Conservation (phyloP, 2,329 filamentous ascomycete genomes). For the Capronia americana region DNA sequence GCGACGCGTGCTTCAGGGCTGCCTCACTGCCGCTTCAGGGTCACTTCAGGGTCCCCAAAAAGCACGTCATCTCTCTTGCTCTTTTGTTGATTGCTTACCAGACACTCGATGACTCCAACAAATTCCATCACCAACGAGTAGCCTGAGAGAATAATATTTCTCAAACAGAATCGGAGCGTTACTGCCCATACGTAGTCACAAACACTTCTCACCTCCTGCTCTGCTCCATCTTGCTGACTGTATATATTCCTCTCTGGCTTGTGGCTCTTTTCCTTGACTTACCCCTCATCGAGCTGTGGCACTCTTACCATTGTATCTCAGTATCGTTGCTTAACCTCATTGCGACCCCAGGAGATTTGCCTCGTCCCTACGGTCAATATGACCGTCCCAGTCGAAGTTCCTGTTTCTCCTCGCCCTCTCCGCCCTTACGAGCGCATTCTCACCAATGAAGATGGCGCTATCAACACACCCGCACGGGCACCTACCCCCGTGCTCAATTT, state of each 20-base stretch:
- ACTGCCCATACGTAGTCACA: background rate
- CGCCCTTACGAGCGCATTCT: slow-evolving; percentile 38
- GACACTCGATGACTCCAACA: slow-evolving; percentile 2
- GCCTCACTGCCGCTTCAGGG: background rate
- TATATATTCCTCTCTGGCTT: background rate
- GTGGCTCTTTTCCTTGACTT: background rate
- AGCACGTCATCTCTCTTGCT: slow-evolving; percentile 12
- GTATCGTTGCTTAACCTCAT: background rate
- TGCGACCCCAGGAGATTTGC: background rate
- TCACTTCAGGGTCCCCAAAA: background rate
- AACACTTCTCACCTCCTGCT: background rate
- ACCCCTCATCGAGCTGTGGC: background rate
- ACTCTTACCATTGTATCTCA: background rate
- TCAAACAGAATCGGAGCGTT: background rate
- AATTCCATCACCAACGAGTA: background rate
- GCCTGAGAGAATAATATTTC: slow-evolving; percentile 4
- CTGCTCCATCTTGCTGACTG: background rate
- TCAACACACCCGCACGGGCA: slow-evolving; percentile 75
- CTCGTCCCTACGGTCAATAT: slow-evolving; percentile 8
- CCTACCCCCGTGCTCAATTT: slow-evolving; percentile 79
- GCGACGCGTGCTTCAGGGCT: background rate
- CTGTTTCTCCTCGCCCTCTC: slow-evolving; percentile 36
- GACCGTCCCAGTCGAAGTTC: slow-evolving; percentile 21
- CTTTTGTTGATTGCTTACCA: slow-evolving; percentile 13
- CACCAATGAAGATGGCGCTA: slow-evolving; percentile 58